Evolutionary conservation across 805 yeast genomes (phyloP).

Genomic region (Candida cerambycidarum): DNA sequence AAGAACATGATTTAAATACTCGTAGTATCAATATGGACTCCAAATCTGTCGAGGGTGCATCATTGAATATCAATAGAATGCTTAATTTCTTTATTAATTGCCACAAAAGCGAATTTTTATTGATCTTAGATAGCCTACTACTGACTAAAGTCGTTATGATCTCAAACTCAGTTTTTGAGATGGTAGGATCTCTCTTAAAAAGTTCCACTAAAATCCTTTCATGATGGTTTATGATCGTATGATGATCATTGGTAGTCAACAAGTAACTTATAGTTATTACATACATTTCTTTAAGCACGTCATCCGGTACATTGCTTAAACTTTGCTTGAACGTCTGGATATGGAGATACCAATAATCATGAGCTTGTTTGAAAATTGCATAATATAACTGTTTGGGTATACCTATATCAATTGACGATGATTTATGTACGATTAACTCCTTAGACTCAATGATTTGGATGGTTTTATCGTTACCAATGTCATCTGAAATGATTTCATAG

Average conservation of each 20-base stretch:
- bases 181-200: slow-evolving; percentile 7
- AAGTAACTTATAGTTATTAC: slow-evolving; percentile 34
- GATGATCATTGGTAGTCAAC: slow-evolving; percentile 40
- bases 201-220: slow-evolving; percentile 21
- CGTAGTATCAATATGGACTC: slow-evolving; percentile 11
- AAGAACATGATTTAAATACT: slow-evolving; percentile 27
- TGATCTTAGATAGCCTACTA: slow-evolving; percentile 31
- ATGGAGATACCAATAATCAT: slow-evolving; percentile 25
- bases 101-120: slow-evolving; percentile 43
- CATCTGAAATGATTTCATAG: slow-evolving; percentile 5
- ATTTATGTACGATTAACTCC: slow-evolving; percentile 8
- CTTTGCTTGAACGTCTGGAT: neutral
- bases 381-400: slow-evolving; percentile 30
- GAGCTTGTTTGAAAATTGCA: slow-evolving; percentile 32
- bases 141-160: slow-evolving; percentile 30
- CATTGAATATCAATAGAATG: slow-evolving; percentile 2
- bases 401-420: slow-evolving; percentile 29
- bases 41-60: too few species aligned
- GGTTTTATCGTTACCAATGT: neutral
- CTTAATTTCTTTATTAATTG: slow-evolving; percentile 27
- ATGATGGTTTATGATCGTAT: slow-evolving; percentile 29
- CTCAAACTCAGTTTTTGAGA: slow-evolving; percentile 25
- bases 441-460: neutral
- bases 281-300: slow-evolving; percentile 19
- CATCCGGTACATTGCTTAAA: neutral